Evolutionary conservation across 2,329 filamentous ascomycete species (phyloP).

Genomic region (Pleurostoma richardsiae): DNA sequence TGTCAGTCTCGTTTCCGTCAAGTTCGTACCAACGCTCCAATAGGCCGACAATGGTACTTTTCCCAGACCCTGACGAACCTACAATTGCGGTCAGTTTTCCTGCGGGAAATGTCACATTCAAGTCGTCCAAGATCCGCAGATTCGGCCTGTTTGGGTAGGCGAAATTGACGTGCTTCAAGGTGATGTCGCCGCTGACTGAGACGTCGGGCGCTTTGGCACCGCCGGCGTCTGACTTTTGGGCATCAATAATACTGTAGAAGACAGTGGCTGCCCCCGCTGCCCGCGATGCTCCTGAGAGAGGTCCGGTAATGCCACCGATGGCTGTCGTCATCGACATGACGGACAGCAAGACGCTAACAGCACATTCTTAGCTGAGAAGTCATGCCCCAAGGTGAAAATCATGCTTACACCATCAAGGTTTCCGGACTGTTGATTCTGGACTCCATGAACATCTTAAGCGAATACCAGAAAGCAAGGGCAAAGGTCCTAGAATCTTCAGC

Average conservation of each 20-base stretch:
- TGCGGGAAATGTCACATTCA: constrained; percentile 49
- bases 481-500: constrained; percentile 28
- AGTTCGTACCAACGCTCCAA: constrained; percentile 68
- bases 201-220: constrained; percentile 38
- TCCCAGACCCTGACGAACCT: constrained; percentile 77
- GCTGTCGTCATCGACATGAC: constrained; percentile 54
- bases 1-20: constrained; percentile 31
- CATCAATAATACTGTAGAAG: constrained; percentile 47
- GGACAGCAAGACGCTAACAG: constrained; percentile 41
- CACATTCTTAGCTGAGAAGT: too few species aligned
- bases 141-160: constrained; percentile 52
- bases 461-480: constrained; percentile 58
- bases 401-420: constrained; percentile 47
- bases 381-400: too few species aligned
- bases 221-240: constrained; percentile 27
- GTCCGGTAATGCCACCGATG: constrained; percentile 49
- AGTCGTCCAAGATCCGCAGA: constrained; percentile 42
- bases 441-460: constrained; percentile 44
- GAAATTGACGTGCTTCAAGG: constrained; percentile 60
- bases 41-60: constrained; percentile 70
- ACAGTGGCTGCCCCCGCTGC: constrained; percentile 50
- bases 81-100: constrained; percentile 76
- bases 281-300: constrained; percentile 49
- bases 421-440: constrained; percentile 42
- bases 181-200: constrained; percentile 44